Conservation (phyloP, 78 protist species). For the Goniomonas avonlea region DNA sequence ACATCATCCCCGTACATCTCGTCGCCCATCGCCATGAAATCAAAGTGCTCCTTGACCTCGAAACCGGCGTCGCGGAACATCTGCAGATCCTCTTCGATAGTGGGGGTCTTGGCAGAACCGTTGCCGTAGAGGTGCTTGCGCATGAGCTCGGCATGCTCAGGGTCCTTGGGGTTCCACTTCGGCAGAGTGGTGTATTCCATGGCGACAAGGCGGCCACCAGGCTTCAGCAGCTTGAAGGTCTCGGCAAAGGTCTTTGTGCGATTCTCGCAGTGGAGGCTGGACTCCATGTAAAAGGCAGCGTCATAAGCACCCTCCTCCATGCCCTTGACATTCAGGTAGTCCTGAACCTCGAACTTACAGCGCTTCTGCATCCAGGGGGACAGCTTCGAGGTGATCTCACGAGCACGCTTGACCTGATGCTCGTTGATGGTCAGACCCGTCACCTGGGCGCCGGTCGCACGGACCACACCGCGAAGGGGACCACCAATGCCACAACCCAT, state of each 20-base stretch:
- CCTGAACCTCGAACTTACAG: neutral
- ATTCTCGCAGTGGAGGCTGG: slow-evolving; percentile 13
- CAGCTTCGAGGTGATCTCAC: neutral
- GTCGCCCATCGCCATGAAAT: neutral
- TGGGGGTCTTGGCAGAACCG: neutral
- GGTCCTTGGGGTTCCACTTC: neutral
- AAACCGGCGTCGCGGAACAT: neutral
- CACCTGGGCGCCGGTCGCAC: slow-evolving; percentile 70
- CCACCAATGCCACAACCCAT: slow-evolving; percentile 95
- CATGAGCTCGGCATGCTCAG: neutral
- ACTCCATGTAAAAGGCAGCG: slow-evolving; percentile 14
- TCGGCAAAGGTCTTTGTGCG: slow-evolving; percentile 6
- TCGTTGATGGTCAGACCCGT: slow-evolving; percentile 76
- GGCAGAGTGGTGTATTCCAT: neutral
- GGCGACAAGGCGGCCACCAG: slow-evolving; percentile 4
- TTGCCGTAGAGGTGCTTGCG: neutral
- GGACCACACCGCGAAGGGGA: slow-evolving; percentile 69
- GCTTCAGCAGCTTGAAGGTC: neutral
- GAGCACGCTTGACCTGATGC: slow-evolving; percentile 59
- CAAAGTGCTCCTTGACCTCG: neutral
- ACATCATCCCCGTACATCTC: neutral
- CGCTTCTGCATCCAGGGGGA: neutral
- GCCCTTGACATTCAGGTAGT: neutral
- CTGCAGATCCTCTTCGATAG: neutral
- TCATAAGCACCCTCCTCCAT: neutral